A percentile compares a stretch with the other conserved stretches of the same genome.
phyloP scores from a whole-genome alignment of 2,329 filamentous ascomycete species.

The Fusarium stilboides region DNA sequence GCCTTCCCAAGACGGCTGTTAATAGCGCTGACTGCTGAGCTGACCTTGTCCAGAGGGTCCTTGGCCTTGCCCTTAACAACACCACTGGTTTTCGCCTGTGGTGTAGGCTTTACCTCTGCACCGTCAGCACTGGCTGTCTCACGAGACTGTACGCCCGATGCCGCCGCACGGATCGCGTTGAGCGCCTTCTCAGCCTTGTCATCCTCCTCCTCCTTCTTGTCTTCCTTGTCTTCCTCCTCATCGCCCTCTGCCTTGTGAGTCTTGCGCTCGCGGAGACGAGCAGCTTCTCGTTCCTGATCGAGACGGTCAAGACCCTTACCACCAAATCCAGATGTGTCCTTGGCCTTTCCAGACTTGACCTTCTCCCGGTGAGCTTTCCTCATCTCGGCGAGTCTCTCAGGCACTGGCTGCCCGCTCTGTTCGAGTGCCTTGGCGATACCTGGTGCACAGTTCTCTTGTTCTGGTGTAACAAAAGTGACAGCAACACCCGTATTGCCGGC shows the following conservation, averaged over 20 bases:
- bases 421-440: slow-evolving; percentile 93
- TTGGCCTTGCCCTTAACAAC: slow-evolving; percentile 70
- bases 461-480: slow-evolving; percentile 92
- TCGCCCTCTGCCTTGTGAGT: slow-evolving; percentile 90
- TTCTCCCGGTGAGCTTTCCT: slow-evolving; percentile 85
- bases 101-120: slow-evolving; percentile 54
- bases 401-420: slow-evolving; percentile 88
- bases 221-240: slow-evolving; percentile 86
- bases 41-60: slow-evolving; percentile 86
- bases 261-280: slow-evolving; percentile 87
- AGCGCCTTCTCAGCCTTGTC: slow-evolving; percentile 80
- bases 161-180: slow-evolving; percentile 74
- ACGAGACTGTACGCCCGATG: slow-evolving; percentile 70
- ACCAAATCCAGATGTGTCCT: slow-evolving; percentile 90
- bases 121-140: slow-evolving; percentile 64
- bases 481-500: slow-evolving; percentile 96
- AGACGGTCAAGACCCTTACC: slow-evolving; percentile 94
- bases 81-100: slow-evolving; percentile 68
- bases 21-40: slow-evolving; percentile 91
- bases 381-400: slow-evolving; percentile 77
- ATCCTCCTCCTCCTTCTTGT: slow-evolving; percentile 75
- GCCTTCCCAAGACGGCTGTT: slow-evolving; percentile 91
- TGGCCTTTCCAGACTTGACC: slow-evolving; percentile 92
- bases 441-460: slow-evolving; percentile 91
- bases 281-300: slow-evolving; percentile 90